Base-by-base conservation (phyloP, 441 rosid species). In the Populus hybrid region DNA sequence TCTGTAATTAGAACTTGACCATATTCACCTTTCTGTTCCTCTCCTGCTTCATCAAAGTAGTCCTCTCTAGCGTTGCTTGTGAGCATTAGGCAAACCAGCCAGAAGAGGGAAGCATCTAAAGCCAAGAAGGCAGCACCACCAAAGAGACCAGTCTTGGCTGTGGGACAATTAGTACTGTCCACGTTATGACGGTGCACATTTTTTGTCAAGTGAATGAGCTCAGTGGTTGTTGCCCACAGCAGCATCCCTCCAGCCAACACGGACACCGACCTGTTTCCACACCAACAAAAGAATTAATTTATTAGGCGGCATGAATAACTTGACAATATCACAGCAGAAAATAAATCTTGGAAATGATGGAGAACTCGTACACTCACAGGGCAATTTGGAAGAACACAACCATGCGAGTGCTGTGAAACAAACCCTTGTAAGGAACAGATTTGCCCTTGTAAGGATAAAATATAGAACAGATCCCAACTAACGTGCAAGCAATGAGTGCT, bases 121-220 rank as follows among this genome's bases (percentile, higher is more conserved):
- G 96, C 90, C 23, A 89, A 81, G 77, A 91, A 90, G 10, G 97
- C 97, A 28, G 91, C 96, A 2, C 96, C 93, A 67, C 96, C 94
- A 9, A 93, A 87, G 38, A 93, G 87, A 61, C 97, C 96, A 18
- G 94, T 88, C 79, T 90, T 90, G 16, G 97, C 97, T 4, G 97
- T 91, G 45, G 92, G 92, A 84, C 97, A 93, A 1, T 24, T 75
- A 11, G 87, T 36, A 36, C 40, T 7, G 40, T 36, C 77, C 64
- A 79, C 64, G 4, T 79, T 68, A 77, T 85, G 84, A 38, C 68
- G 80, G 77, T 90, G 90, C 21, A 85, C 88, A 38, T 87, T 89
- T 73, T 84, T 87, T 28, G 77, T 79, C 88, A 86, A 80, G 83
- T 91, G 93, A 68, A 88, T 85, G 18, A 88, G 91, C 85, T 91